Conservation (phyloP, 495 filamentous ascomycete species). For the Aspergillus hancockii region DNA sequence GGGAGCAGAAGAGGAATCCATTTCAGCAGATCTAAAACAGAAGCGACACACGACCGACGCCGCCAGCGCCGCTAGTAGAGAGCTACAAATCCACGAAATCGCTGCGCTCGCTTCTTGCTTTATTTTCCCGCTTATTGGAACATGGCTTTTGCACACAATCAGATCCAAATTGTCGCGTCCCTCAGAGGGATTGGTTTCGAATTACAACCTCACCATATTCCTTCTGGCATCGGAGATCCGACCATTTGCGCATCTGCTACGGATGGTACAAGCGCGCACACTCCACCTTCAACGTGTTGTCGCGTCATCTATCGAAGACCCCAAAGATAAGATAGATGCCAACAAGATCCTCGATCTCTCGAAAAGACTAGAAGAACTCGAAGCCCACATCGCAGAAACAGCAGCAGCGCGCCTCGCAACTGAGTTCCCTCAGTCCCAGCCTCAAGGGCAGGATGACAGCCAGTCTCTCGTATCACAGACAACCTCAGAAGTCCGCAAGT, state of each 20-base stretch:
- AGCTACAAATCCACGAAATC: conserved; percentile 74
- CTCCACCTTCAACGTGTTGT: conserved; percentile 80
- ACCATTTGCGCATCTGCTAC: conserved; percentile 77
- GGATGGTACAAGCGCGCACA: conserved; percentile 74
- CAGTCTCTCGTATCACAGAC: conserved; percentile 48
- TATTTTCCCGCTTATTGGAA: conserved; percentile 71
- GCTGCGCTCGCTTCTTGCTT: conserved; percentile 78
- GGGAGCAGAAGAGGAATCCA: conserved; percentile 36
- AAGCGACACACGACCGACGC: conserved; percentile 11
- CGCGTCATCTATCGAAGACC: conserved; percentile 45
- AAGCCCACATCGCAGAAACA: conserved; percentile 55
- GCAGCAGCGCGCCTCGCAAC: conserved; percentile 30
- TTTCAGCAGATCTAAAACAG: background rate
- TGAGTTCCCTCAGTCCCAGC: conserved; percentile 13
- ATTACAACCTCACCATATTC: conserved; percentile 94
- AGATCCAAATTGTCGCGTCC: conserved; percentile 75
- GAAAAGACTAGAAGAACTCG: conserved; percentile 68
- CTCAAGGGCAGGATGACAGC: conserved; percentile 23
- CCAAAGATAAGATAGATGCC: conserved; percentile 36
- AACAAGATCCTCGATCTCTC: conserved; percentile 57
- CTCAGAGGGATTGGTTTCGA: conserved; percentile 82
- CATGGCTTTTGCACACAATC: conserved; percentile 76
- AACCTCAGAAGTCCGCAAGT: conserved; percentile 60
- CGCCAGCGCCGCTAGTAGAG: conserved; percentile 48
- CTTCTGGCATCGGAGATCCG: conserved; percentile 83